Conservation (phyloP, 2,329 filamentous ascomycete genomes). For the Sporothrix dimorphospora region DNA sequence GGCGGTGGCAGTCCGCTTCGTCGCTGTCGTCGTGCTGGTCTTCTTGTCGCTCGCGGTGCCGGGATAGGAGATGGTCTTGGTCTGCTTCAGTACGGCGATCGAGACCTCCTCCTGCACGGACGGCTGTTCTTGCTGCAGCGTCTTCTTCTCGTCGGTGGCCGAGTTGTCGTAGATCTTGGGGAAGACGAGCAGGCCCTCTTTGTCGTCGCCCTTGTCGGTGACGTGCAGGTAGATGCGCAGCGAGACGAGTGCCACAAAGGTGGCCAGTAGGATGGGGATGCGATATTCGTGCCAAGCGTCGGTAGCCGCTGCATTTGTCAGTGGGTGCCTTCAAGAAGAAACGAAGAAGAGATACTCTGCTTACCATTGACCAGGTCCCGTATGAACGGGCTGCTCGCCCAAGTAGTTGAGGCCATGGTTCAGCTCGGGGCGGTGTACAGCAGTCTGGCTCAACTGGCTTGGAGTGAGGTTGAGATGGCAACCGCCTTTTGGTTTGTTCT, state of each 20-base stretch:
- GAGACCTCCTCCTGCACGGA: neutral
- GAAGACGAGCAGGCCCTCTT: slow-evolving; percentile 44
- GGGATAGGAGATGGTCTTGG: slow-evolving; percentile 6
- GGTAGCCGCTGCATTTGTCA: slow-evolving; percentile 36
- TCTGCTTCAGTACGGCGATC: slow-evolving; percentile 12
- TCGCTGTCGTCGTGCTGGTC: neutral
- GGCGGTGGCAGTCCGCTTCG: neutral
- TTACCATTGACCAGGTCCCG: slow-evolving; percentile 20
- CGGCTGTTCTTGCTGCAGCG: slow-evolving; percentile 3
- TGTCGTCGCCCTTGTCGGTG: slow-evolving; percentile 37
- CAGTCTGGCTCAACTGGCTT: neutral
- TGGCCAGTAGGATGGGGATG: slow-evolving; percentile 48
- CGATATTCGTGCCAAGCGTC: slow-evolving; percentile 54
- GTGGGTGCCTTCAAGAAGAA: neutral
- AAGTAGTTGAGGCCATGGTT: slow-evolving; percentile 29
- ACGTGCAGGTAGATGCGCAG: slow-evolving; percentile 50
- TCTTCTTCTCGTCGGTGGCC: slow-evolving; percentile 25
- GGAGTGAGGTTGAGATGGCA: slow-evolving; percentile 1
- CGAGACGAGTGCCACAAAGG: slow-evolving; percentile 45
- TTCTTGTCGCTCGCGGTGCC: neutral
- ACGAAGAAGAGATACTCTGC: neutral
- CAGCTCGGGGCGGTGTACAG: neutral
- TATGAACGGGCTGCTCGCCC: slow-evolving; percentile 24
- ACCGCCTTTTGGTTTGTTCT: neutral
- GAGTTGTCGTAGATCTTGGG: slow-evolving; percentile 42